Evolutionary conservation across 1,284 basidiomycete species (phyloP).

Genomic region (Sporisorium exsertum): DNA sequence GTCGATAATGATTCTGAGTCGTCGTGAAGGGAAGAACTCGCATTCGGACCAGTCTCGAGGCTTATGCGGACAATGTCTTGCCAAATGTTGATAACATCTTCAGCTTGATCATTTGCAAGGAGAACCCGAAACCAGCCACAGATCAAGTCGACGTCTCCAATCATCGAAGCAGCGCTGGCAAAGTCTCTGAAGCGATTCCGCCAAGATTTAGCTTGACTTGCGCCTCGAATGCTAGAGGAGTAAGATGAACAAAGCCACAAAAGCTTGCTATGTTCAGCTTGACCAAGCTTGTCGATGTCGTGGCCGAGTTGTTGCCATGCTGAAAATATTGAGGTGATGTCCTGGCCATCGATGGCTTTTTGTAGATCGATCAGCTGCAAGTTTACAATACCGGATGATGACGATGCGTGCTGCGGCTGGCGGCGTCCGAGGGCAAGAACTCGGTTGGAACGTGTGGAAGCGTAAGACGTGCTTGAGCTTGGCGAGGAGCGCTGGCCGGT

Average conservation of each 20-base stretch:
- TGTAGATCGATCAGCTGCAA: slow-evolving; percentile 1
- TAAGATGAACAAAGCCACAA: slow-evolving; percentile 22
- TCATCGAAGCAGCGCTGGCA: slow-evolving; percentile 19
- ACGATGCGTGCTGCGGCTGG: background rate
- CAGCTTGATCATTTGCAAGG: slow-evolving; percentile 11
- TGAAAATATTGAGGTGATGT: slow-evolving; percentile 12
- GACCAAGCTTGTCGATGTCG: background rate
- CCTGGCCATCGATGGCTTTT: slow-evolving; percentile 30
- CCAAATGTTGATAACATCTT: slow-evolving; percentile 28
- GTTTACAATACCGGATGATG: background rate
- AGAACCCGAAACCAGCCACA: slow-evolving; percentile 23
- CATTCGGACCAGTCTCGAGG: slow-evolving; percentile 8
- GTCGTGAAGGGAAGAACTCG: background rate
- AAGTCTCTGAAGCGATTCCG: background rate
- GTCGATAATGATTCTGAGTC: background rate
- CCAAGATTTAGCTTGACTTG: slow-evolving; percentile 12
- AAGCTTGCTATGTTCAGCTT: slow-evolving; percentile 23
- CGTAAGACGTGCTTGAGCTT: background rate
- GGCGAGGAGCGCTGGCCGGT: background rate
- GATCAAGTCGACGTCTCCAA: slow-evolving; percentile 30
- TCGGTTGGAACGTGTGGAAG: slow-evolving; percentile 6
- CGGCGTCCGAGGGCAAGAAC: slow-evolving; percentile 19
- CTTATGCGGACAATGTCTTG: slow-evolving; percentile 18
- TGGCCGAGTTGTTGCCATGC: slow-evolving; percentile 12
- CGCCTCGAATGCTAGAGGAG: background rate